phyloP scores from a whole-genome alignment of 768 basidiomycete genomes.

The Kwoniella sp. region DNA sequence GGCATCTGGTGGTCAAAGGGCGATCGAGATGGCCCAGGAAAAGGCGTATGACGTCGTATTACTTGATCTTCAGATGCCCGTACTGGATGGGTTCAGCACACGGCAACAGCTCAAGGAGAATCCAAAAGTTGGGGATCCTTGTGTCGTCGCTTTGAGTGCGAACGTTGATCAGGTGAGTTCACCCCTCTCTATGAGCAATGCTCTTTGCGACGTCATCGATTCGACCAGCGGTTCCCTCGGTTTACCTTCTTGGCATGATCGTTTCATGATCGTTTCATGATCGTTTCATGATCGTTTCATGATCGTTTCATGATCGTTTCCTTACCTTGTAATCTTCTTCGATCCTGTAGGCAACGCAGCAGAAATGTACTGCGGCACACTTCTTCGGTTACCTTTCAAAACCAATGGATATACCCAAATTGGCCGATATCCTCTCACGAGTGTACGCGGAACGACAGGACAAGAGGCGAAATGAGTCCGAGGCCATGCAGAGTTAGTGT shows the following conservation, averaged over 20 bases:
- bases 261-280: too few relatives aligned
- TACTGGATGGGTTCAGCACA: conserved; percentile 41
- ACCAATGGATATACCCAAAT: conserved; percentile 36
- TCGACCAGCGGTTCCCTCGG: too few relatives aligned
- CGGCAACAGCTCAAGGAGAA: conserved; percentile 29
- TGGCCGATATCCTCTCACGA: conserved; percentile 7
- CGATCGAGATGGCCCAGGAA: conserved; percentile 43
- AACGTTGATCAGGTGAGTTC: conserved; percentile 41
- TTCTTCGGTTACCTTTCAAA: conserved; percentile 38
- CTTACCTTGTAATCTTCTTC: background rate
- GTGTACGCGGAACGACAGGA: background rate
- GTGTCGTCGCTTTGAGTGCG: conserved; percentile 43
- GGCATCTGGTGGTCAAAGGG: conserved; percentile 47
- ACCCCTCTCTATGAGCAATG: background rate
- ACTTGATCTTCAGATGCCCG: conserved; percentile 52
- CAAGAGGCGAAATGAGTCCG: background rate
- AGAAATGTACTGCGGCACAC: conserved; percentile 21
- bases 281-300: too few relatives aligned
- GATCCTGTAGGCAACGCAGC: conserved; percentile 21
- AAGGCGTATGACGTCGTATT: conserved; percentile 49
- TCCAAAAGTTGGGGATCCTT: conserved; percentile 30
- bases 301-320: background rate
- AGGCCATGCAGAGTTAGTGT: background rate
- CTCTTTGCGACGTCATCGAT: background rate
- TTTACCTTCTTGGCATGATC: too few relatives aligned